Evolutionary conservation across 148 eudicot genomes (phyloP), one percentile per base, ranked within the genome.

Genomic region (Cornus kousa): DNA sequence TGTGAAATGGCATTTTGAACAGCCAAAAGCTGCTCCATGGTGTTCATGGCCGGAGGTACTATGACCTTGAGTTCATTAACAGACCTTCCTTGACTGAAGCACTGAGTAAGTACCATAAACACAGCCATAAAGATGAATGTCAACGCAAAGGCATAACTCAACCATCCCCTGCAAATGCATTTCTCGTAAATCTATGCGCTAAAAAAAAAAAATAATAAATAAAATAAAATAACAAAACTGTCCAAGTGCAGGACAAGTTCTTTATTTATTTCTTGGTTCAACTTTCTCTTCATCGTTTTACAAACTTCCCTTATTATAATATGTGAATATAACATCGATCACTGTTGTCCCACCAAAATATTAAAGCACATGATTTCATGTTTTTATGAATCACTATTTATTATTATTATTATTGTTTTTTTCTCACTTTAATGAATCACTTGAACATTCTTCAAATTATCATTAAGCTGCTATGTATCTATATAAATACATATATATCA

Each of bases 1-100:
- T 89, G 92, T 75, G 99, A 88, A 80, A 95, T 83, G 68, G 89
- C 95, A 84, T 86, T 95, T 81, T 95, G 99, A 69, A 95, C 92
- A 60, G 99, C 99, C 89, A 91, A 83, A 55, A 95, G 92, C 80
- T 95, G 99, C 82, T 95, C 99, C 93, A 95, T 82, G 9, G 89
- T 88, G 82, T 86, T 95, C 93, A 89, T 91, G 43, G 93, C 67
- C 65, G 97, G 97, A 22, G 99, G 99, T 31, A 87, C 89, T 68
- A 71, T 35, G 43, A 95, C 93, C 82, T 87, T 95, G 35, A 95
- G 85, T 73, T 84, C 93, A 76, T 75, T 87, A 77, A 87, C 82
- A 77, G 91, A 84, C 77, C 43, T 83, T 60, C 90, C 92, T 86
- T 80, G 88, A 72, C 78, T 73, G 80, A 67, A 83, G 77, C 33